Evolutionary conservation across 352 stramenopile genomes (phyloP), one percentile per base, ranked within the genome.

Genomic region (Phytophthora vignae): DNA sequence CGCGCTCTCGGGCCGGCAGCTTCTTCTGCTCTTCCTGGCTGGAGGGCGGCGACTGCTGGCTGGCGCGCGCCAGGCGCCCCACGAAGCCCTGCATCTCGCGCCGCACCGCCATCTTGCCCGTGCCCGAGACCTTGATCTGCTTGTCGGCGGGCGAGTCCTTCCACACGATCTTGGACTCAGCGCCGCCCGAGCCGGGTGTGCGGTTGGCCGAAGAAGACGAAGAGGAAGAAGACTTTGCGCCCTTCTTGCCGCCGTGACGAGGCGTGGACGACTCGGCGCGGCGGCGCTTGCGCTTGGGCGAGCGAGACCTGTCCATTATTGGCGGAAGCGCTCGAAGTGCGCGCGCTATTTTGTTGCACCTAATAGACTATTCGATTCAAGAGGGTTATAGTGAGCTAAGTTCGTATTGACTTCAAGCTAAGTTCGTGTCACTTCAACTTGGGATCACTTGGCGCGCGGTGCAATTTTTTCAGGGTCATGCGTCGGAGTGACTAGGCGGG

Each of bases 121-220:
- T 92, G 4, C 88, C 88, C 10, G 84, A 93, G 6, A 90, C 78
- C 56, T 87, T 78, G 60, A 96, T 91, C 55, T 94, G 83, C 73
- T 96, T 96, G 22, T 91, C 85, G 4, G 73, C 84, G 2, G 88
- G 88, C 22, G 87, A 94, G 63, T 96, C 88, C 49, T 88, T 90
- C 88, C 88, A 96, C 54, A 96, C 83, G 65, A 96, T 87, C 53
- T 77, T 81, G 33, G 71, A 76, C 57, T 87, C 76, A 17, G 21
- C 54, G 38, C 67, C 60, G 21, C 58, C 55, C 11, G 50, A 73
- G 25, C 54, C 67, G 22, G 67, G 62, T 8, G 60, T 74, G 29
- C 64, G 67, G 53, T 52, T 57, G 44, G 55, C 44, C 27, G 22
- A 25, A 25, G 55, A 31, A 3, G 27, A 31, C 27, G 27, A 31